Conservation (phyloP, 2,329 filamentous ascomycete genomes). For the Diaporthe humulicola region DNA sequence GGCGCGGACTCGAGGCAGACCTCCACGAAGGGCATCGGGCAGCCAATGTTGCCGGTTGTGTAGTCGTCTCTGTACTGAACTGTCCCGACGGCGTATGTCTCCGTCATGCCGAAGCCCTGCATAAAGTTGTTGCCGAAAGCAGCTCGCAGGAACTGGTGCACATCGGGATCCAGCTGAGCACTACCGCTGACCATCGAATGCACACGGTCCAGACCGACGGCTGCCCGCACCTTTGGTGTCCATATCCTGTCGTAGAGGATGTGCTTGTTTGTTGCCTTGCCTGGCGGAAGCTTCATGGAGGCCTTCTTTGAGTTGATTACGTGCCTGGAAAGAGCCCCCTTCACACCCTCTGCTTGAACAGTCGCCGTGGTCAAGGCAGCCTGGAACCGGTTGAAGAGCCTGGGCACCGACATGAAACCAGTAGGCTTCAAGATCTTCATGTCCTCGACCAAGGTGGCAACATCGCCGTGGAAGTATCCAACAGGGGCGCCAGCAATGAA, state of each 20-base stretch:
- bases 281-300: slow-evolving; percentile 77
- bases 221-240: slow-evolving; percentile 88
- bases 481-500: slow-evolving; percentile 80
- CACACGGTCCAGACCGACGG: slow-evolving; percentile 82
- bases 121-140: slow-evolving; percentile 83
- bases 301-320: slow-evolving; percentile 85
- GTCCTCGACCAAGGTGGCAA: slow-evolving; percentile 88
- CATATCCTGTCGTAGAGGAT: slow-evolving; percentile 88
- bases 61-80: slow-evolving; percentile 80
- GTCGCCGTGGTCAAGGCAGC: slow-evolving; percentile 85
- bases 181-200: slow-evolving; percentile 87
- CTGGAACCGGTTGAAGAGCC: slow-evolving; percentile 92
- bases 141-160: slow-evolving; percentile 90
- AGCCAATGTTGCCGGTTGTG: slow-evolving; percentile 84
- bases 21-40: slow-evolving; percentile 76
- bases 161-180: slow-evolving; percentile 87
- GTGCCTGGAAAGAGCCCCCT: slow-evolving; percentile 83
- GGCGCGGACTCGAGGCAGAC: slow-evolving; percentile 87
- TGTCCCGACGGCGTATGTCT: slow-evolving; percentile 85
- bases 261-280: slow-evolving; percentile 84
- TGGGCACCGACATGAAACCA: slow-evolving; percentile 87
- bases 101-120: slow-evolving; percentile 95
- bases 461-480: slow-evolving; percentile 95
- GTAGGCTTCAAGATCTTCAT: slow-evolving; percentile 89
- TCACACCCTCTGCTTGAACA: slow-evolving; percentile 82